Conservation (phyloP, 2,329 filamentous ascomycete genomes). For the Clonostachys rhizophaga region DNA sequence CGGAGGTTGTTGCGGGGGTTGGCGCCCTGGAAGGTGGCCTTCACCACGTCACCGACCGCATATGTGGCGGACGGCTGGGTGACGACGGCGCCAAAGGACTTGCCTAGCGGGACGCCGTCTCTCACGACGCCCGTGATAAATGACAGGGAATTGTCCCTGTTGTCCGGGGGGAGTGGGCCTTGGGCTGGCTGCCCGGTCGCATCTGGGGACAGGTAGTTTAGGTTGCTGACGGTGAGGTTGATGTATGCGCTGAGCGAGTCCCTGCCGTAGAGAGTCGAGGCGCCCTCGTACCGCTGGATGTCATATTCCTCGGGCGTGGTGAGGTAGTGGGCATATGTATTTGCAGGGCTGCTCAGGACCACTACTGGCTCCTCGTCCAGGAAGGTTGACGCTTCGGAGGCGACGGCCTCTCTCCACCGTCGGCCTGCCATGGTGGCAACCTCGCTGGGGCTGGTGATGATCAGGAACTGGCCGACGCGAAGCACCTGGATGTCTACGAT, state of each 20-base stretch:
- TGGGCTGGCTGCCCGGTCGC: slow-evolving; percentile 31
- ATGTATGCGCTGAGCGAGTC: slow-evolving; percentile 84
- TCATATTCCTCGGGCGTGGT: slow-evolving; percentile 75
- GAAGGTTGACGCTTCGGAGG: slow-evolving; percentile 40
- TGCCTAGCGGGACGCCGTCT: slow-evolving; percentile 63
- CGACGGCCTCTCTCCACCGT: slow-evolving; percentile 74
- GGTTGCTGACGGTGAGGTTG: slow-evolving; percentile 70
- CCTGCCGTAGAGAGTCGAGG: slow-evolving; percentile 81
- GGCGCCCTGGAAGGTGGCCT: slow-evolving; percentile 73
- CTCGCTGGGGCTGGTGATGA: slow-evolving; percentile 82
- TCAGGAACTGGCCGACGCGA: slow-evolving; percentile 77
- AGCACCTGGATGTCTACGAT: slow-evolving; percentile 85
- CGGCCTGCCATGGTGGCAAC: slow-evolving; percentile 90
- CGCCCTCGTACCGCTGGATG: slow-evolving; percentile 91
- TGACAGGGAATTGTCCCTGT: slow-evolving; percentile 67
- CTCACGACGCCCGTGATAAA: slow-evolving; percentile 79
- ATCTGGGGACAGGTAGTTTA: slow-evolving; percentile 28
- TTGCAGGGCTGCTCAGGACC: slow-evolving; percentile 82
- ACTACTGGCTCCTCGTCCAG: slow-evolving; percentile 60
- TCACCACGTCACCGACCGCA: slow-evolving; percentile 54
- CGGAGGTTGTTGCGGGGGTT: slow-evolving; percentile 87
- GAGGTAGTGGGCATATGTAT: slow-evolving; percentile 84
- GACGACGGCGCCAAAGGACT: slow-evolving; percentile 65
- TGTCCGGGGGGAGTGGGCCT: slow-evolving; percentile 71
- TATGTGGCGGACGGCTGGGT: slow-evolving; percentile 50